phyloP scores from a whole-genome alignment of 78 protist species.

The Guillardia theta region DNA sequence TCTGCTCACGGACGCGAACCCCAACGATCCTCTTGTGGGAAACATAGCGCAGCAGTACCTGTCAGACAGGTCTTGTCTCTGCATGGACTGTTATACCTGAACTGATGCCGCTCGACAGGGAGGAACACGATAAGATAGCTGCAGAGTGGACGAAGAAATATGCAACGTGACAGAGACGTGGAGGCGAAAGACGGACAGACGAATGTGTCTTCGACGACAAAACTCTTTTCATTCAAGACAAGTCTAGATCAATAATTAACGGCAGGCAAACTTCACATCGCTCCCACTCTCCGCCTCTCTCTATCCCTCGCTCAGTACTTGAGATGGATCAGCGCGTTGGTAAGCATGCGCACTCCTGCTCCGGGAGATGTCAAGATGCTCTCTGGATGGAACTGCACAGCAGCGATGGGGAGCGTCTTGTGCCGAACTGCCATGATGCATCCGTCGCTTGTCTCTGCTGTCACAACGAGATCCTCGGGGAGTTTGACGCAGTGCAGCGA shows the following conservation, averaged over 20 bases:
- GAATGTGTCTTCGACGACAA: no score
- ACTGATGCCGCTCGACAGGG: background rate
- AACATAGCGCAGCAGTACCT: constrained; percentile 47
- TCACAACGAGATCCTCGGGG: background rate
- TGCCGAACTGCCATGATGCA: constrained; percentile 35
- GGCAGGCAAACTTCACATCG: no score
- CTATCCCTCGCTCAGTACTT: no score
- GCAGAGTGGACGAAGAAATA: constrained; percentile 62
- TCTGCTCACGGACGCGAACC: constrained; percentile 66
- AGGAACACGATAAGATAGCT: constrained; percentile 49
- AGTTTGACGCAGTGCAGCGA: background rate
- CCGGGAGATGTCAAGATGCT: constrained; percentile 6
- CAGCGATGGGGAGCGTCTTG: constrained; percentile 18
- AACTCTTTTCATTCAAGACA: no score
- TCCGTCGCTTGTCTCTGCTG: constrained; percentile 36
- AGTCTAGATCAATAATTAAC: no score
- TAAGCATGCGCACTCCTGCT: background rate
- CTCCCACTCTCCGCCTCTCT: no score
- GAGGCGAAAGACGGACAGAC: no score
- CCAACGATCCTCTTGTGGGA: constrained; percentile 66
- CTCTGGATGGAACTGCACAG: constrained; percentile 54
- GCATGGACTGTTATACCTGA: background rate
- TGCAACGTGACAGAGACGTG: constrained; percentile 38
- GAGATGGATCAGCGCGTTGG: background rate
- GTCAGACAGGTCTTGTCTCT: background rate